phyloP scores from a whole-genome alignment of 805 yeast genomes.

The Myxozyma nipponensis region DNA sequence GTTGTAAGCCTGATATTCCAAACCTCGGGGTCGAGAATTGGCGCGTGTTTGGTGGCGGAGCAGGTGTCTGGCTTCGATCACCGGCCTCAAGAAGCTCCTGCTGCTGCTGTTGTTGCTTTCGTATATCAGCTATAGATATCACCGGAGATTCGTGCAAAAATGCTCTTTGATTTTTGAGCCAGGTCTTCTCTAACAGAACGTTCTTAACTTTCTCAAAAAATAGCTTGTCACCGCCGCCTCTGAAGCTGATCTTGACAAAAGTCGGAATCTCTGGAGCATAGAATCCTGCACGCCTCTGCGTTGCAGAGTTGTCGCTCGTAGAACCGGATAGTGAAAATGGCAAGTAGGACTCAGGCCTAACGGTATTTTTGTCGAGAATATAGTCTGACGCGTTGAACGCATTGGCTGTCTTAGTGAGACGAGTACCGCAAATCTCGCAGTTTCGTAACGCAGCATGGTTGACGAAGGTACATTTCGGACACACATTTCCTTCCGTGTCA shows the following conservation, averaged over 20 bases:
- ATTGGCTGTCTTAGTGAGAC: slow-evolving; percentile 33
- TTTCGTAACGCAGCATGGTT: slow-evolving; percentile 71
- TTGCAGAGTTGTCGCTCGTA: neutral
- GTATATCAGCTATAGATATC: neutral
- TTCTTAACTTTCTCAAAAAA: slow-evolving; percentile 48
- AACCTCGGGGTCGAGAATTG: slow-evolving; percentile 28
- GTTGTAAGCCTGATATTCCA: slow-evolving; percentile 72
- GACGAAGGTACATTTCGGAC: slow-evolving; percentile 66
- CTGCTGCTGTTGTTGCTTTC: neutral
- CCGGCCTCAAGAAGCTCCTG: neutral
- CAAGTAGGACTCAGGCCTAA: slow-evolving; percentile 13
- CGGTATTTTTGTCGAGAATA: slow-evolving; percentile 5
- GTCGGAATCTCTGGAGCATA: slow-evolving; percentile 1
- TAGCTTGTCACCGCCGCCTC: slow-evolving; percentile 58
- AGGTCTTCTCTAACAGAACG: slow-evolving; percentile 48
- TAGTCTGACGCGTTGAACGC: slow-evolving; percentile 26
- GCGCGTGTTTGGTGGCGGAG: neutral
- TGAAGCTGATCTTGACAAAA: slow-evolving; percentile 63
- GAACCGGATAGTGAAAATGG: slow-evolving; percentile 5
- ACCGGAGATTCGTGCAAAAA: neutral
- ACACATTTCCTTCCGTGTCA: slow-evolving; percentile 30
- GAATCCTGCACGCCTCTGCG: neutral
- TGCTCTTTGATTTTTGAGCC: slow-evolving; percentile 36
- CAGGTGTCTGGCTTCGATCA: slow-evolving; percentile 25
- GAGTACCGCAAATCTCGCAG: slow-evolving; percentile 85